These are phyloP conservation scores for Cytospora piceae DNA, from an alignment of 2,329 filamentous ascomycete species.

Conservation along the genomic window DNA sequence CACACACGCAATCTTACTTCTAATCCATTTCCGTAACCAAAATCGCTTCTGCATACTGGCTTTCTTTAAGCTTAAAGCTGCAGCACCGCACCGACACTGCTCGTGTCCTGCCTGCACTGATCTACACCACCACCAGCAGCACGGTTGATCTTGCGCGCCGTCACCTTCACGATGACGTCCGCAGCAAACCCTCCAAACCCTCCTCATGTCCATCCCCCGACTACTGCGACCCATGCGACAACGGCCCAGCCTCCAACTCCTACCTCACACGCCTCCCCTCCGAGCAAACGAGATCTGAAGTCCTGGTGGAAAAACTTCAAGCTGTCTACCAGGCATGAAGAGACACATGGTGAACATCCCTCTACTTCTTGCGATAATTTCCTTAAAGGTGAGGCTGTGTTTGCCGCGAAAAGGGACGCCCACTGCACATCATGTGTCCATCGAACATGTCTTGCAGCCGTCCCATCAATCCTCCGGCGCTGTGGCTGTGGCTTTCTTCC, in stretches of 20 bases:
- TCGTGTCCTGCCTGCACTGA: constrained; percentile 20
- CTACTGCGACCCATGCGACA: constrained; percentile 16
- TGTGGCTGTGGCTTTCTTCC: constrained; percentile 1
- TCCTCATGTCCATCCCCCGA: constrained; percentile 26
- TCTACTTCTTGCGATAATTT: constrained; percentile 31
- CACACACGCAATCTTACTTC: neutral
- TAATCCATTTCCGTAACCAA: neutral
- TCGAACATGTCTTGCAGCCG: constrained; percentile 11
- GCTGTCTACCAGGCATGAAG: constrained; percentile 62
- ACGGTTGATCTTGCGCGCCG: constrained; percentile 28
- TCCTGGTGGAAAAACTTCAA: constrained; percentile 99
- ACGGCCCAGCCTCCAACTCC: constrained; percentile 31
- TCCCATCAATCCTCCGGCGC: neutral
- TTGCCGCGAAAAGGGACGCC: neutral
- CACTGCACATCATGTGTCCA: constrained; percentile 7
- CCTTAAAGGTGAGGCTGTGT: constrained; percentile 1
- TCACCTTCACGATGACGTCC: constrained; percentile 31
- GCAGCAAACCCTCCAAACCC: constrained; percentile 27
- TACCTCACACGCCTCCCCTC: constrained; percentile 65
- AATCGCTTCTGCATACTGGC: constrained; percentile 14
- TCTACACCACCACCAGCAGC: constrained; percentile 20
- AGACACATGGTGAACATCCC: constrained; percentile 58
- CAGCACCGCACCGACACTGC: constrained; percentile 13
- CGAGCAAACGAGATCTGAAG: constrained; percentile 83
- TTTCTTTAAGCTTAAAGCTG: constrained; percentile 8